Base-by-base conservation (phyloP, 257 asterid genomes). In the Petunia secreta region DNA sequence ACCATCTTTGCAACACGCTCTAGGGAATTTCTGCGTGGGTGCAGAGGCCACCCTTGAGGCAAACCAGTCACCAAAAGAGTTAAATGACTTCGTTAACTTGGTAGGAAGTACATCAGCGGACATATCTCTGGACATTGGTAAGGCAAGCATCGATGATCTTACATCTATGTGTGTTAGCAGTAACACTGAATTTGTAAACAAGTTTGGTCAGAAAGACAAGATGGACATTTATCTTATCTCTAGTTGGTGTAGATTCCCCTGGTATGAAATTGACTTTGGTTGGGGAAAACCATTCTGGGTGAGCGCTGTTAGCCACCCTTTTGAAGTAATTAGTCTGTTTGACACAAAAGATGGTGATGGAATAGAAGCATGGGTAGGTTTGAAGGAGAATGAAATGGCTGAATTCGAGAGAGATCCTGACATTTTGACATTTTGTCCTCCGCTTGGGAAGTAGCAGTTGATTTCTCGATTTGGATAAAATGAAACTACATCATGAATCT, bases 11-110 rank as follows among this genome's bases (percentile, higher is more conserved):
- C 75, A 74, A 9, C 79, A 87, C 78, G 82, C 62, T 6, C 83
- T 84, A 4, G 88, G 91, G 4, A 79, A 80, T 48, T 81, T 84
- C 75, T 25, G 25, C 25, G 25, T 25, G 25, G 80, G 71, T 43
- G 2, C 44, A 46, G 44, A 6, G 34, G 69, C 79, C 15, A 7
- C 39, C 8, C 41, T 66, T 59, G 75, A 38, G 36, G 76, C 78
- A 11, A 73, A 80, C 8, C 40, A 82, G 41, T 53, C 3, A 8
- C 16, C 38, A 1, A 40, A 11, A 8, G 79, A 34, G 16, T 25
- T 79, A 3, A 13, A 82, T 43, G 67, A 34, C 25, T 34, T 50
- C 37, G 87, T 75, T 2, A 5, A 74, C 34, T 9, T 73, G 16
- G 39, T 81, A 1, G 67, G 69, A 5, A 64, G 80, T 10, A 75